phyloP scores from a whole-genome alignment of 140 eudicot genomes.

The Oenanthe javanica region DNA sequence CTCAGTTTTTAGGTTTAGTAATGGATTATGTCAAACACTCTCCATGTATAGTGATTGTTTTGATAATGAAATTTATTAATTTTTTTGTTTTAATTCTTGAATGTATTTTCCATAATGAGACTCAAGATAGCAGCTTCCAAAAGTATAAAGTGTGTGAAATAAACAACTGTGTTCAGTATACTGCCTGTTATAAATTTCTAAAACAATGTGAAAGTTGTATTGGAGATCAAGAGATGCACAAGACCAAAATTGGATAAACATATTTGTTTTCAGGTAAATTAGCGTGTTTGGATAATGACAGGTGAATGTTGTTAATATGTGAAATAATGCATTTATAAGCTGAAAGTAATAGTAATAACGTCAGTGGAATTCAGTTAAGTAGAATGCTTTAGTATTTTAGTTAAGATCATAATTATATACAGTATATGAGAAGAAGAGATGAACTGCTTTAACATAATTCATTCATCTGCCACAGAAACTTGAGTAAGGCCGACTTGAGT shows the following conservation, averaged over 20 bases:
- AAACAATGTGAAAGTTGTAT: neutral
- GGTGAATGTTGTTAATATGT: neutral
- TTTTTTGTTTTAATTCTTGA: neutral
- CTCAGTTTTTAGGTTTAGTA: neutral
- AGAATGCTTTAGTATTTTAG: neutral
- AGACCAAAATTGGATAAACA: neutral
- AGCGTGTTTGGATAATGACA: neutral
- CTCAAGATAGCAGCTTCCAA: neutral
- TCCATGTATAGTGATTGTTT: neutral
- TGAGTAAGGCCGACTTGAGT: neutral
- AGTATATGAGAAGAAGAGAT: neutral
- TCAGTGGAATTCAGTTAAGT: neutral
- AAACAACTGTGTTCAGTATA: neutral
- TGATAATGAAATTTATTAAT: neutral
- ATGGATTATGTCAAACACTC: neutral
- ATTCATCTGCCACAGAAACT: neutral
- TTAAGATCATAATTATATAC: neutral
- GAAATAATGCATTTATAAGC: neutral
- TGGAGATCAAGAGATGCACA: neutral
- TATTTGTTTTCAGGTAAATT: neutral
- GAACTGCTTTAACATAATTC: neutral
- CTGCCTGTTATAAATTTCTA: neutral
- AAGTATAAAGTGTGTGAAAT: neutral
- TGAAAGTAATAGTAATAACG: neutral
- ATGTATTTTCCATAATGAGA: neutral